Evolutionary conservation across 1,284 basidiomycete genomes (phyloP), one percentile per base, ranked within the genome.

Genomic region (Apiotrichum brassicae): DNA sequence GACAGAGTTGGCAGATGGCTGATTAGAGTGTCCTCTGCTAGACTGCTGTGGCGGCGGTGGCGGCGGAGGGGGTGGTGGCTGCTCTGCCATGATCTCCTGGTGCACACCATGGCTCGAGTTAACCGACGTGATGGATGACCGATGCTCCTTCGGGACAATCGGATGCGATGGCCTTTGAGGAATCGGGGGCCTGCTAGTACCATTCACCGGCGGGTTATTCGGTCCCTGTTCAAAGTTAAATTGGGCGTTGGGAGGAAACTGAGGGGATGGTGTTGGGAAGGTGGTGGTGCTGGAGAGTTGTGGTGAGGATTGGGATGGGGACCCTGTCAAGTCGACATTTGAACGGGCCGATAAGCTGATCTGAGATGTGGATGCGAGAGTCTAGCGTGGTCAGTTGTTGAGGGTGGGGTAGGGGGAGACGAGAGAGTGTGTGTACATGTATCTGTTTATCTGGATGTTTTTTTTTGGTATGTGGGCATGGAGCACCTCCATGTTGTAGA

Each of bases 311-410:
- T 45, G 30, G 5, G 46, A 39, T 20, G 25, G 24, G 0, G 47
- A 43, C 5, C 36, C 32, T 9, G 49, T 26, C 7, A 58, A 22
- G 34, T 54, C 50, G 25, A 39, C 42, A 20, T 54, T 51, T 5
- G 57, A 49, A 8, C 48, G 47, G 13, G 41, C 43, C 5, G 49
- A 41, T 16, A 54, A 34, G 19, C 45, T 50, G 28, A 55, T 32
- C 38, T 53, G 51, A 11, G 49, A 56, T 14, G 39, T 24, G 6
- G 50, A 56, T 12, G 43, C 46, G 39, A 54, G 51, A 24, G 49
- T 45, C 44, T 56, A 37, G 28, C 16, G 43, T 14, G 30, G 19
- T 25, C 6, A 25, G 30, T 20, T 20, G 25, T n/a, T 6, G 23
- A 42, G 44, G 22, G 12, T 36, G 32, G 13, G 19, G 33, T n/a